Conservation (phyloP, 345 rosid genomes). For the Arabidopsis arenosa region DNA sequence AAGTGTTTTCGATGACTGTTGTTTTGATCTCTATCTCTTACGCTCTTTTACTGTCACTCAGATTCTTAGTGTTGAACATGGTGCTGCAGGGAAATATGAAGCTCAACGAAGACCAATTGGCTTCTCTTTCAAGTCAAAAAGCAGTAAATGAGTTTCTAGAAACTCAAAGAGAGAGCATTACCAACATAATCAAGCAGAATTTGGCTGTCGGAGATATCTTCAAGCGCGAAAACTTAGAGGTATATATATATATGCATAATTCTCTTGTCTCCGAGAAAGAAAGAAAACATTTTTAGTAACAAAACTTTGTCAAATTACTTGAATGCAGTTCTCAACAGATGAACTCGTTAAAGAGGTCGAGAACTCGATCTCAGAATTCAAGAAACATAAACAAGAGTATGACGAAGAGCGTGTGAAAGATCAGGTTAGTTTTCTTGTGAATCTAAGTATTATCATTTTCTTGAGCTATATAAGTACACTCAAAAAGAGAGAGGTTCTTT, state of each 20-base stretch:
- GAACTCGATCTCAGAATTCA: slow-evolving; percentile 76
- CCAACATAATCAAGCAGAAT: slow-evolving; percentile 68
- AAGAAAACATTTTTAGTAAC: slow-evolving; percentile 7
- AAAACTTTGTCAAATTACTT: slow-evolving; percentile 16
- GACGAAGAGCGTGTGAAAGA: slow-evolving; percentile 79
- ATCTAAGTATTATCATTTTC: neutral
- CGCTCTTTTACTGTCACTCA: neutral
- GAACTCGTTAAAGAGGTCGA: slow-evolving; percentile 83
- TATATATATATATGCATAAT: slow-evolving; percentile 37
- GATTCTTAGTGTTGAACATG: slow-evolving; percentile 12
- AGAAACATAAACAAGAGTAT: slow-evolving; percentile 77
- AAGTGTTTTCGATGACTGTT: slow-evolving; percentile 12
- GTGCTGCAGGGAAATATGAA: slow-evolving; percentile 71
- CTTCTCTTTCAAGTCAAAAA: slow-evolving; percentile 77
- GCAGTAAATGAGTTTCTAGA: slow-evolving; percentile 82
- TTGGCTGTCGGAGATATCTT: slow-evolving; percentile 80
- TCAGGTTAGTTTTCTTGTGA: slow-evolving; percentile 60
- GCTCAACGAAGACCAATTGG: slow-evolving; percentile 75
- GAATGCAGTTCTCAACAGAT: slow-evolving; percentile 72
- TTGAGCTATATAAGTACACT: slow-evolving; percentile 19
- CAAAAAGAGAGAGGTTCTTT: slow-evolving; percentile 18
- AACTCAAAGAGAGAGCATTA: slow-evolving; percentile 69
- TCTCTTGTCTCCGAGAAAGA: slow-evolving; percentile 10
- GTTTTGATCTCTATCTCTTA: slow-evolving; percentile 2
- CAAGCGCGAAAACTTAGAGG: slow-evolving; percentile 80